These are phyloP conservation scores for Fallopia convolvulus DNA, from an alignment of 148 eudicot species.

Conservation along the genomic window DNA sequence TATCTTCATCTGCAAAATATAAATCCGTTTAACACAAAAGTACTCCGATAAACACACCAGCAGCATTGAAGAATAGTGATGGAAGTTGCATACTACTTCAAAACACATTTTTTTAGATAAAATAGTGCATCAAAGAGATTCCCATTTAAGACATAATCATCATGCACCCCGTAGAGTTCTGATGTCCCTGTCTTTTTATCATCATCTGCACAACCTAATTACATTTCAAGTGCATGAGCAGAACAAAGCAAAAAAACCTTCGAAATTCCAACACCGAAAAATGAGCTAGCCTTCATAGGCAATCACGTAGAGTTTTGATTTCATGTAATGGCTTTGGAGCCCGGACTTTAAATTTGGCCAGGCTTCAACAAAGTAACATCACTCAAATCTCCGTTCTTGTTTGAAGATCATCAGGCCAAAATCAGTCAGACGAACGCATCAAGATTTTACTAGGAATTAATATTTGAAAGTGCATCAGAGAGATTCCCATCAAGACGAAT, in stretches of 20 bases:
- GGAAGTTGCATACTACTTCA: too few species aligned
- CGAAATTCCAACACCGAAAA: not conserved
- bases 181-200: constrained; percentile 38
- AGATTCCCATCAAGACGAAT: constrained; percentile 13
- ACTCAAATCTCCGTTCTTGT: constrained; percentile 9
- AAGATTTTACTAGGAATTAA: not conserved
- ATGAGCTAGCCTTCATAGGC: not conserved
- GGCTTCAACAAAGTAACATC: not conserved
- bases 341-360: not conserved
- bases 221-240: not conserved
- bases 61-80: too few species aligned
- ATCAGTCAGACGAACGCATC: not conserved
- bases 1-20: not conserved
- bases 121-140: constrained; percentile 31
- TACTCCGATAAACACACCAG: too few species aligned
- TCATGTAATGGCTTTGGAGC: not conserved
- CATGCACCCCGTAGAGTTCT: constrained; percentile 16
- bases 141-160: constrained; percentile 31
- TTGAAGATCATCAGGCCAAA: not conserved
- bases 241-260: not conserved
- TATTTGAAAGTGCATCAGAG: not conserved
- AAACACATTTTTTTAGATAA: not conserved
- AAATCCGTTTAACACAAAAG: not conserved
- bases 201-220: constrained; percentile 16
- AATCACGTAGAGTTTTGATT: not conserved